A percentile compares a stretch with the other conserved stretches of the same genome.
Evolutionary conservation across 495 filamentous ascomycete genomes (phyloP).

Genomic region (Mycothermus thermophilus): DNA sequence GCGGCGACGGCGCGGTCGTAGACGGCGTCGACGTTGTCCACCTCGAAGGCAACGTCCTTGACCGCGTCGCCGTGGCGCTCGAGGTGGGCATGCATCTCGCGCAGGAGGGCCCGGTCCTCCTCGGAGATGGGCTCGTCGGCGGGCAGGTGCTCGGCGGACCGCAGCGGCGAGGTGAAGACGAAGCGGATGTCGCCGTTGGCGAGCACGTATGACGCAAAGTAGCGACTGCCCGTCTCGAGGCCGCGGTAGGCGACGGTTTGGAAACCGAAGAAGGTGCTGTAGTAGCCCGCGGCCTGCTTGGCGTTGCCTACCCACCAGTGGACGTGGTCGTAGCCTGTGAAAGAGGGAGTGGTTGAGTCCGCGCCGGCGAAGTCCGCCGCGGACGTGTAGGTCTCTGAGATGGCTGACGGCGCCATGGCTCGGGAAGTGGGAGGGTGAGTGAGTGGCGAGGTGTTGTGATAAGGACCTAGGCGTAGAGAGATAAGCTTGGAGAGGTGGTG

Average conservation of each 20-base stretch:
- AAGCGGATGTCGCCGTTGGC: constrained; percentile 66
- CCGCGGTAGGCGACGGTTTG: constrained; percentile 65
- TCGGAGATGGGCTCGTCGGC: constrained; percentile 35
- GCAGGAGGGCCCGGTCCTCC: constrained; percentile 42
- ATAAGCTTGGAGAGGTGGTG: not conserved
- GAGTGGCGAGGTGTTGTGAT: not conserved
- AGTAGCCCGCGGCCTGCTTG: constrained; percentile 80
- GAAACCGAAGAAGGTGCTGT: constrained; percentile 76
- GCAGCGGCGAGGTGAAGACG: constrained; percentile 69
- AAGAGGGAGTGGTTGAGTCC: constrained; percentile 36
- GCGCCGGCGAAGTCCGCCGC: constrained; percentile 31
- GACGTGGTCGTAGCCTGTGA: constrained; percentile 75
- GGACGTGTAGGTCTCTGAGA: constrained; percentile 36
- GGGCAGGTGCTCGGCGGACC: constrained; percentile 39
- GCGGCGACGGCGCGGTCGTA: constrained; percentile 53
- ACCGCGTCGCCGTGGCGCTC: constrained; percentile 79
- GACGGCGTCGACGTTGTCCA: constrained; percentile 67
- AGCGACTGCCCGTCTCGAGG: constrained; percentile 70
- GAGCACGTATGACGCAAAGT: constrained; percentile 66
- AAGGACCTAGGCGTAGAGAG: not conserved
- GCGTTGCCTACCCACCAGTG: constrained; percentile 94
- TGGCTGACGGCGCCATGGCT: constrained; percentile 67
- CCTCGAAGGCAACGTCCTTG: constrained; percentile 83
- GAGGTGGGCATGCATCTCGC: constrained; percentile 61
- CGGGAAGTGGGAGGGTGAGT: not conserved